These are phyloP conservation scores for Scedosporium apiospermum DNA, from an alignment of 2,329 filamentous ascomycete species.

Conservation along the genomic window DNA sequence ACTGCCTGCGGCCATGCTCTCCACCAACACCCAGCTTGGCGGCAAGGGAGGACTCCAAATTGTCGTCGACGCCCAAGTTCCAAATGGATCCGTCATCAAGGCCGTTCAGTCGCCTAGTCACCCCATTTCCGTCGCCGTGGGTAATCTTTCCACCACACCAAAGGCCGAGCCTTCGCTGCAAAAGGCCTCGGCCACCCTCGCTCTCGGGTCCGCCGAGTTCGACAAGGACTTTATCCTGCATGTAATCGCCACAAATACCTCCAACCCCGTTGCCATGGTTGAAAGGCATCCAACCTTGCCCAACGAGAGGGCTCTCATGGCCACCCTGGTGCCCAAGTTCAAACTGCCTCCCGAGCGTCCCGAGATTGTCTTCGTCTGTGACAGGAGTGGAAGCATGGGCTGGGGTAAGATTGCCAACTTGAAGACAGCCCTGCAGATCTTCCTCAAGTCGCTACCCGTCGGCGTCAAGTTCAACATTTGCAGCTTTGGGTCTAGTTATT, in stretches of 20 bases:
- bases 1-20: conserved; percentile 26
- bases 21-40: conserved; percentile 2
- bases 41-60: conserved; percentile 12
- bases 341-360: conserved; percentile 41
- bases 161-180: conserved; percentile 40
- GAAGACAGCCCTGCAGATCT: conserved; percentile 47
- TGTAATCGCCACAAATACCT: conserved; percentile 49
- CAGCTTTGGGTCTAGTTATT: conserved; percentile 45
- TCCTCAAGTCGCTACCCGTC: conserved; percentile 55
- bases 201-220: conserved; percentile 41
- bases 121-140: conserved; percentile 55
- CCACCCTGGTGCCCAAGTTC: conserved; percentile 62
- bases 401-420: conserved; percentile 40
- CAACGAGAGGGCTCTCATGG: conserved; percentile 58
- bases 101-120: conserved; percentile 59
- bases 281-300: conserved; percentile 54
- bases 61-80: conserved; percentile 33
- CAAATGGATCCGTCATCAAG: conserved; percentile 44
- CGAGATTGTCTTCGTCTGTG: conserved; percentile 65
- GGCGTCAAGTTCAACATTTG: conserved; percentile 62
- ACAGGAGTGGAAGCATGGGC: conserved; percentile 60
- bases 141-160: conserved; percentile 38
- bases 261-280: conserved; percentile 53
- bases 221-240: conserved; percentile 60
- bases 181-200: conserved; percentile 53